Evolutionary conservation across 306 rosid species (phyloP).

Genomic region (Benincasa hispida): DNA sequence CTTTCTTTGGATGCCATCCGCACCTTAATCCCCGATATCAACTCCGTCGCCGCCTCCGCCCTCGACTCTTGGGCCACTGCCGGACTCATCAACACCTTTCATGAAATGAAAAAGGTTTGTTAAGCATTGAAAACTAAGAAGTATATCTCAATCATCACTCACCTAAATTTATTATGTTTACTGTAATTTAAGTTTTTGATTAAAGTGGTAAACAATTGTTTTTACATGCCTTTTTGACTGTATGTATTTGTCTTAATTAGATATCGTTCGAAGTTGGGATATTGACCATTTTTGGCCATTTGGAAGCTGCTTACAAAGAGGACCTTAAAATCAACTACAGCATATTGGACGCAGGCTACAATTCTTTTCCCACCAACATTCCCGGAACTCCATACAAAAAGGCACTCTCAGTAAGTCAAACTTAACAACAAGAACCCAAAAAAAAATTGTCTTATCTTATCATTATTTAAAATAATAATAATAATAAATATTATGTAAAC

Average conservation of each 20-base stretch:
- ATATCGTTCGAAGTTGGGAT: constrained; percentile 74
- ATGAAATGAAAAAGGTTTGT: constrained; percentile 64
- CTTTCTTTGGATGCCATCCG: constrained; percentile 37
- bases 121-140: too few species aligned
- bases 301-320: constrained; percentile 53
- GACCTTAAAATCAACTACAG: constrained; percentile 50
- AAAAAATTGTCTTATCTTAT: not conserved
- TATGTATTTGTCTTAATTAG: too few species aligned
- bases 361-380: constrained; percentile 55
- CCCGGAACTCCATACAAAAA: constrained; percentile 64
- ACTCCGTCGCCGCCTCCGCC: constrained; percentile 35
- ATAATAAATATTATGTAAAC: too few species aligned
- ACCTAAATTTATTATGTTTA: too few species aligned
- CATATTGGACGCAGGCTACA: constrained; percentile 61
- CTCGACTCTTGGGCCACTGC: constrained; percentile 23
- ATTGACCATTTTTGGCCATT: constrained; percentile 43
- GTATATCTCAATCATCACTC: too few species aligned
- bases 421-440: not conserved
- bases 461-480: not conserved
- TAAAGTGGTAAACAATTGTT: constrained; percentile 12
- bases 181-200: too few species aligned
- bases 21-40: constrained; percentile 40
- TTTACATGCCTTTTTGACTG: too few species aligned
- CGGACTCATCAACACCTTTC: constrained; percentile 39
- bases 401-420: constrained; percentile 43